Evolutionary conservation across 352 stramenopile species (phyloP), one percentile per base, ranked within the genome.

Genomic region (Globisporangium paroecandrum): DNA sequence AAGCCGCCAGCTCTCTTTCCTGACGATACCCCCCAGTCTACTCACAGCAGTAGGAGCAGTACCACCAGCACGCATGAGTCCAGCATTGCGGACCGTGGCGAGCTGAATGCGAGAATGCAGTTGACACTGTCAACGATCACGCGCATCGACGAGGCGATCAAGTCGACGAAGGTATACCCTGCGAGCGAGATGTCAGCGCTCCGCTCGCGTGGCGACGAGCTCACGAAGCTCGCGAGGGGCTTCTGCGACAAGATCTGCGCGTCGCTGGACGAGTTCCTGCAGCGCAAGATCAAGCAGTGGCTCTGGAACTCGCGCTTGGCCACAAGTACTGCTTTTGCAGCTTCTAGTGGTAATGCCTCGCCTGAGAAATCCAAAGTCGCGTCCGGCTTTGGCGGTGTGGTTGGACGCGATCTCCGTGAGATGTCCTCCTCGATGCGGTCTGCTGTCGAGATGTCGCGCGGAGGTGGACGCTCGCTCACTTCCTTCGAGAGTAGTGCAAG

Each of bases 131-230:
- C 75, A 49, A 84, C 79, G 0, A 77, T 90, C 47, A 54, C 66
- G 38, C 71, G 72, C 24, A 58, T 93, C 7, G 79, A 87, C 58
- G 47, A 77, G 12, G 85, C 83, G 1, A 84, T 90, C 58, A 83
- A 85, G 58, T 84, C 85, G 0, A 90, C 83, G 4, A 69, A 71
- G 9, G 59, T 70, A 6, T 91, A 81, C 55, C 85, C 85, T 34
- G 83, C 85, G 9, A 83, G 71, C 60, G 80, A 93, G 29, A 91
- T 93, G 85, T 34, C 58, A 1, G 85, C 83, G 2, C 85, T 93
- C 62, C 77, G 77, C 29, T 51, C 70, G 1, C 82, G 82, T 12
- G 77, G 81, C 20, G 83, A 90, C 0, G 85, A 91, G 49, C 65
- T 93, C 9, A 62, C 59, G 7, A 78, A 76, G 68, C 32, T 93